A percentile compares a stretch with the other conserved stretches of the same genome.
Conservation (phyloP, 2,329 filamentous ascomycete species). For the Colletotrichum cereale region DNA sequence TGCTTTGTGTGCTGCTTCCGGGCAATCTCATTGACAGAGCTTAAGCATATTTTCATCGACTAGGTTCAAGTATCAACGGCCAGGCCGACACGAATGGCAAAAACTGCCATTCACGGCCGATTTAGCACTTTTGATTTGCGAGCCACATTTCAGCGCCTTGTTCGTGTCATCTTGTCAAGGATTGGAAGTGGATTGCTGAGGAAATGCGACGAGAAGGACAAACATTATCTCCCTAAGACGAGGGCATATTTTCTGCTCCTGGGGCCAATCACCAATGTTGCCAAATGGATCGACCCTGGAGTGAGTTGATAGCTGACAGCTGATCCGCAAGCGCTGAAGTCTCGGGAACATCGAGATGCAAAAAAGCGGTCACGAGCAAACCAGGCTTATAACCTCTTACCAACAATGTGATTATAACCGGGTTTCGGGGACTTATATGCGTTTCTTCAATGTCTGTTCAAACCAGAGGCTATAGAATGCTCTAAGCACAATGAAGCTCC, state of each 20-base stretch:
- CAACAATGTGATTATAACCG: neutral
- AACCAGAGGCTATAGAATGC: neutral
- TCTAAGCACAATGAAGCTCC: neutral
- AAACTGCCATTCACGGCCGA: neutral
- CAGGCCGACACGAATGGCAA: neutral
- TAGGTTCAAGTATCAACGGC: neutral
- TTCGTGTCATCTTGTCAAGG: neutral
- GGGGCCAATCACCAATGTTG: too few species aligned
- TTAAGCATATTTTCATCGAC: neutral
- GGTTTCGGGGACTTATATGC: neutral
- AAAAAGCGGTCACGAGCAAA: neutral
- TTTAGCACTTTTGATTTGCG: neutral
- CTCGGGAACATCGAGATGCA: neutral
- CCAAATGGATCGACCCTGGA: too few species aligned
- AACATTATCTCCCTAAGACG: neutral
- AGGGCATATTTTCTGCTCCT: neutral
- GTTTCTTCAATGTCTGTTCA: too few species aligned
- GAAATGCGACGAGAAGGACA: too few species aligned
- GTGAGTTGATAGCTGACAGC: neutral
- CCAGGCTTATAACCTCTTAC: neutral
- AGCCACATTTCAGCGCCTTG: neutral
- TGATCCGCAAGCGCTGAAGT: neutral
- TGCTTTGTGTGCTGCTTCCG: neutral
- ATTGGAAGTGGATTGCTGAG: neutral
- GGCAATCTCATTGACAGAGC: neutral